Evolutionary conservation across 2,329 filamentous ascomycete genomes (phyloP).

Genomic region (Colletotrichum aenigma): DNA sequence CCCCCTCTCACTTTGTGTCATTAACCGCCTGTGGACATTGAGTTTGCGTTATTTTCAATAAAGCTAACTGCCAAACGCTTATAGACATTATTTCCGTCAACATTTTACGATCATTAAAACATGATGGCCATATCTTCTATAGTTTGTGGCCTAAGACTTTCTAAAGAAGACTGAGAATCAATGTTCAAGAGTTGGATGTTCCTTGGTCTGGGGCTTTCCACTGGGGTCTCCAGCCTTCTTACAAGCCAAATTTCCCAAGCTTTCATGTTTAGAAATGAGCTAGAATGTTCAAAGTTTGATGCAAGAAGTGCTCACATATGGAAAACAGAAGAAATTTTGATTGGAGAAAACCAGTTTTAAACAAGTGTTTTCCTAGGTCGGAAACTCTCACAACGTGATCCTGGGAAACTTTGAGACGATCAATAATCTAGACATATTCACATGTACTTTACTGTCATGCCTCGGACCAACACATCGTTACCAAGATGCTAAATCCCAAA

Average conservation of each 20-base stretch:
- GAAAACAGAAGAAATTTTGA: background rate
- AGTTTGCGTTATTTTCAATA: fast-evolving
- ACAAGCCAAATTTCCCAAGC: background rate
- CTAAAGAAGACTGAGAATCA: background rate
- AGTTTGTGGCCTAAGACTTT: no score
- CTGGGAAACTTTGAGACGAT: fast-evolving
- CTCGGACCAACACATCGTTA: background rate
- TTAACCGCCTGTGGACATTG: background rate
- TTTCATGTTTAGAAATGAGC: background rate
- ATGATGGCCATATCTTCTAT: fast-evolving
- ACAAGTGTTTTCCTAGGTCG: fast-evolving
- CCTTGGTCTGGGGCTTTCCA: fast-evolving
- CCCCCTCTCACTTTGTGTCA: fast-evolving
- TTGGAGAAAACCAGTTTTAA: background rate
- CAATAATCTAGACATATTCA: background rate
- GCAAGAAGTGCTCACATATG: fast-evolving
- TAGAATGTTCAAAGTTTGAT: fast-evolving
- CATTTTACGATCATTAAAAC: fast-evolving
- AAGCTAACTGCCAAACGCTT: background rate
- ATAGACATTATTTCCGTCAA: background rate
- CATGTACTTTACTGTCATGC: fast-evolving
- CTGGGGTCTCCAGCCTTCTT: background rate
- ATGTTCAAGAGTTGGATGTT: background rate
- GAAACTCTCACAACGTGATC: fast-evolving
- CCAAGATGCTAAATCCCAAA: background rate